A percentile compares a stretch with the other conserved stretches of the same genome.
phyloP scores from a whole-genome alignment of 23 red algal species.

The Chondrus crispus region DNA sequence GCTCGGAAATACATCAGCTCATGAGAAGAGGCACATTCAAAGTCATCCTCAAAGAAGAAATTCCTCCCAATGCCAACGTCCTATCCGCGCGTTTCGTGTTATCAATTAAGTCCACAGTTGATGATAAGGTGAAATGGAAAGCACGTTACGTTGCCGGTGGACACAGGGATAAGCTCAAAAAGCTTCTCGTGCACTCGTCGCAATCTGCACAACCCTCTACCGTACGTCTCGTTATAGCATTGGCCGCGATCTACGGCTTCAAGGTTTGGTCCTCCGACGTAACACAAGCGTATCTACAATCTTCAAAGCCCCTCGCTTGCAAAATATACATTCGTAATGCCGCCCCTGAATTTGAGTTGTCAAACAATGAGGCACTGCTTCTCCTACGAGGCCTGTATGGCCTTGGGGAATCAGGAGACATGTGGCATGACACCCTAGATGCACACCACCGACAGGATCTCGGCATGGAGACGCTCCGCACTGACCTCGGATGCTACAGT shows the following conservation, averaged over 20 bases:
- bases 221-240: neutral
- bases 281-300: neutral
- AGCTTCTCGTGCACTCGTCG: neutral
- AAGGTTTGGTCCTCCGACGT: neutral
- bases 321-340: neutral
- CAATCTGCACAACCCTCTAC: neutral
- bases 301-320: neutral
- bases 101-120: neutral
- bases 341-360: neutral
- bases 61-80: neutral
- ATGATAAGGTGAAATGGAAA: neutral
- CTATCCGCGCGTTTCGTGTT: neutral
- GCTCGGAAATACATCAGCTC: neutral
- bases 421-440: constrained; percentile 16
- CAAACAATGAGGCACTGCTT: neutral
- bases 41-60: neutral
- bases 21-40: neutral
- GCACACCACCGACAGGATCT: neutral
- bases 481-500: neutral
- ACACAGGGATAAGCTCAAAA: neutral
- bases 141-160: constrained; percentile 5
- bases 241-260: neutral
- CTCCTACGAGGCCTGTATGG: neutral
- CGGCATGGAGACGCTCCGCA: neutral
- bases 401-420: neutral